Evolutionary conservation across 768 basidiomycete species (phyloP), one percentile per base, ranked within the genome.

Genomic region (Paxillus ammoniavirescens): DNA sequence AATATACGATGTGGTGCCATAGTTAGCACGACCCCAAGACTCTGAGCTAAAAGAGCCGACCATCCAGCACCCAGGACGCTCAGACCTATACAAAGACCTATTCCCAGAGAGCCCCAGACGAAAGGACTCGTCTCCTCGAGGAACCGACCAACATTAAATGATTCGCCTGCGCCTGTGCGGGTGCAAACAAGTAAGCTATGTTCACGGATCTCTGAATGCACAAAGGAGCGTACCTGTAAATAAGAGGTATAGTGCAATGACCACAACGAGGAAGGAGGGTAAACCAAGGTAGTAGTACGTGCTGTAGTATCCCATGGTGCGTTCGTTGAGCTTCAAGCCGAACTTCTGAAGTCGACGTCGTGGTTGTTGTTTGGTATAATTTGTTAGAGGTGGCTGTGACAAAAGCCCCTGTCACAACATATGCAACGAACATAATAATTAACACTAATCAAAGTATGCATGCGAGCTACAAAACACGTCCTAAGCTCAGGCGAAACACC

Each of bases 21-120:
- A 12, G 38, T 55, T 31, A 56, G 28, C 41, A 36, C 3, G 2
- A 1, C 6, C 14, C 8, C 10, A 5, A 28, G 30, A 21, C 33
- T 4, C 52, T 37, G 46, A 36, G 30, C 23, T 26, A 9, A 49
- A 28, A 41, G 15, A 12, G 10, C 72, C 90, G 56, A 96, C 97
- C 97, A 98, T 73, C 89, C 96, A 45, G 96, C 97, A 54, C 96
- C 97, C 2, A 93, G 74, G 3, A 97, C 94, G 64, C 92, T 94
- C 49, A 98, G 68, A 4, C 97, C 97, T 49, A 96, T 92, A 63
- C 93, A 96, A 40, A 98, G 77, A 15, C 91, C 94, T 36, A 98
- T 88, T 9, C 97, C 97, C 3, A 86, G 82, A 43, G 92, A 79
- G 0, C 87, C 95, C 93, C 93, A 98, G 36, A 87, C 84, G 72